Percentiles rank a stretch among this genome's conserved stretches.
phyloP scores from a whole-genome alignment of 352 stramenopile genomes.

The Phytophthora podocarpi region DNA sequence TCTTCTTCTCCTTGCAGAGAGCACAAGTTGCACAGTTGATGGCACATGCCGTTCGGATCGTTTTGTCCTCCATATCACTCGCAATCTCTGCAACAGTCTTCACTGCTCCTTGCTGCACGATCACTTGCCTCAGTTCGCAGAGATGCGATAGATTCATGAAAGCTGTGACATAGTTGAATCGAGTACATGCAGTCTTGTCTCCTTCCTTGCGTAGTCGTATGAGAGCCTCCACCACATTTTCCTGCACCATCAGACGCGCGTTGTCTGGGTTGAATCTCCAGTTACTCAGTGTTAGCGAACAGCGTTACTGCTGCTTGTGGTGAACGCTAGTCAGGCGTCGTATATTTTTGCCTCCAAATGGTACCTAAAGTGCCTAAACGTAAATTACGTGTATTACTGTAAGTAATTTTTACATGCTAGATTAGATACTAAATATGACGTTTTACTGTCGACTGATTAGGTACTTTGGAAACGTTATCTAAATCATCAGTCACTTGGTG shows the following conservation, averaged over 20 bases:
- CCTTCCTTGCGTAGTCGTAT: slow-evolving; percentile 73
- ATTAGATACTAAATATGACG: too few relatives aligned
- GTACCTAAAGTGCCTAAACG: too few relatives aligned
- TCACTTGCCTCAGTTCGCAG: slow-evolving; percentile 51
- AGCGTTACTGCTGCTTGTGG: slow-evolving; percentile 62
- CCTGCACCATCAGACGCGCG: slow-evolving; percentile 83
- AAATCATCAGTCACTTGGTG: too few relatives aligned
- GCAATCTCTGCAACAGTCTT: slow-evolving; percentile 80
- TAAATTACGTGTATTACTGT: too few relatives aligned
- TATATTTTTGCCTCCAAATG: too few relatives aligned
- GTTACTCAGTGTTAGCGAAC: slow-evolving; percentile 85
- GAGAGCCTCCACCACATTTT: slow-evolving; percentile 87
- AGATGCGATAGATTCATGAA: too few relatives aligned
- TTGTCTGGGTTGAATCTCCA: slow-evolving; percentile 90
- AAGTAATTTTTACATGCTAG: too few relatives aligned
- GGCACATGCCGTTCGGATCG: slow-evolving; percentile 78
- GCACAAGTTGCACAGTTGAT: slow-evolving; percentile 88
- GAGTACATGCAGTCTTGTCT: too few relatives aligned
- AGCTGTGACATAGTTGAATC: too few relatives aligned
- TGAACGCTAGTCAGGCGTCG: slow-evolving; percentile 30
- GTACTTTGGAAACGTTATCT: too few relatives aligned
- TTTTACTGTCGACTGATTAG: too few relatives aligned
- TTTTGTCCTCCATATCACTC: slow-evolving; percentile 64
- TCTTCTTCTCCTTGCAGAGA: slow-evolving; percentile 79
- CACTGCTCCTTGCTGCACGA: slow-evolving; percentile 76